phyloP scores from a whole-genome alignment of 768 basidiomycete genomes.

The Scleroderma bovista region DNA sequence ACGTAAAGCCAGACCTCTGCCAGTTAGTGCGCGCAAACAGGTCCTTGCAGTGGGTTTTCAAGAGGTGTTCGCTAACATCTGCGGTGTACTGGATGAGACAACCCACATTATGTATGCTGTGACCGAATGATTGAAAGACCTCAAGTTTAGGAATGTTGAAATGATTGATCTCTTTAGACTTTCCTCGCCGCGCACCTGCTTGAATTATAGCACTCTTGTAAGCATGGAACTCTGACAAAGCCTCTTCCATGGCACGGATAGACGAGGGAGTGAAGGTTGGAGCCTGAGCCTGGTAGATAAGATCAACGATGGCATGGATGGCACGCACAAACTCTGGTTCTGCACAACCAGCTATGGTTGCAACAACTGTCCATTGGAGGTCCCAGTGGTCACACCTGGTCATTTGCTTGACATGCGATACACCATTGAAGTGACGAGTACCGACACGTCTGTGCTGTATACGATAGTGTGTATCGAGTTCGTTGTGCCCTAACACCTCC shows the following conservation, averaged over 20 bases:
- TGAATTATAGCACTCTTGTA: background rate
- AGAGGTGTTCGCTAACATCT: background rate
- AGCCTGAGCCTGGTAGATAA: background rate
- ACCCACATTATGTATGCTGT: background rate
- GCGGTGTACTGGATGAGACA: background rate
- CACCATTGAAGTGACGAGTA: no score
- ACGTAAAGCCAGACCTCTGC: background rate
- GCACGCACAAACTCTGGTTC: background rate
- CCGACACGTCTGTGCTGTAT: no score
- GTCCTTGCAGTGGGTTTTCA: background rate
- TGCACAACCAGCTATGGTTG: background rate
- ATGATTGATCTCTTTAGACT: background rate
- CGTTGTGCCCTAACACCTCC: no score
- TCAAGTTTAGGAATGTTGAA: background rate
- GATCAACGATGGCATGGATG: background rate
- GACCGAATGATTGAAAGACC: background rate
- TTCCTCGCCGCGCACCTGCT: background rate
- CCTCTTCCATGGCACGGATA: background rate
- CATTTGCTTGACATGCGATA: no score
- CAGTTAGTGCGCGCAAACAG: background rate
- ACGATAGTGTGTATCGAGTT: no score
- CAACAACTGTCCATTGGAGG: no score
- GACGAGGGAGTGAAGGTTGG: background rate
- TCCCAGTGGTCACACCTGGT: no score
- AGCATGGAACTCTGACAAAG: background rate